Percentiles rank a stretch among this genome's conserved stretches.
phyloP scores from a whole-genome alignment of 495 filamentous ascomycete genomes.

The Xylaria telfairii region DNA sequence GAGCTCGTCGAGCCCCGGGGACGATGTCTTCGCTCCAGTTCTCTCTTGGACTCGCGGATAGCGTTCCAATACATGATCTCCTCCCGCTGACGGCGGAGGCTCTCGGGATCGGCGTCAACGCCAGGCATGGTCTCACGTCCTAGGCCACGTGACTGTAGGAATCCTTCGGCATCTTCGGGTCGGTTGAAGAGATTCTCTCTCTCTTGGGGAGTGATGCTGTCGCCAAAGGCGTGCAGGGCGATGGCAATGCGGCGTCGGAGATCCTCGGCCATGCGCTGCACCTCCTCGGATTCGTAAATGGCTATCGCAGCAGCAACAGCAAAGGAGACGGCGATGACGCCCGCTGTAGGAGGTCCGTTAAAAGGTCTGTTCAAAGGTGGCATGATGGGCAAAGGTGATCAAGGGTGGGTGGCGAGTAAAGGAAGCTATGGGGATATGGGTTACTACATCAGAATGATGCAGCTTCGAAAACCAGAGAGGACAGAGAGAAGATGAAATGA shows the following conservation, averaged over 20 bases:
- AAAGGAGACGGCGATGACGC: slow-evolving; percentile 77
- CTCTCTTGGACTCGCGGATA: slow-evolving; percentile 44
- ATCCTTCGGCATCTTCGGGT: slow-evolving; percentile 64
- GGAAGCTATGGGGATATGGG: background rate
- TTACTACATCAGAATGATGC: background rate
- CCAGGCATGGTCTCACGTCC: slow-evolving; percentile 59
- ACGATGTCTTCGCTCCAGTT: slow-evolving; percentile 34
- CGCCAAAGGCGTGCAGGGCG: slow-evolving; percentile 77
- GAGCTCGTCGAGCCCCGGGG: slow-evolving; percentile 33
- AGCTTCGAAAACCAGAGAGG: background rate
- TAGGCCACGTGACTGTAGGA: slow-evolving; percentile 50
- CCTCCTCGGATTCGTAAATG: slow-evolving; percentile 82
- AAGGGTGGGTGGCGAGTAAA: background rate
- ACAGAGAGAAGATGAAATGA: background rate
- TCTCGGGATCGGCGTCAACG: slow-evolving; percentile 72
- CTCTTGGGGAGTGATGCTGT: slow-evolving; percentile 71
- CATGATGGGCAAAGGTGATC: slow-evolving; percentile 44
- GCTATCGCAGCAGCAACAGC: slow-evolving; percentile 83
- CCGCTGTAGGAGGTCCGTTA: slow-evolving; percentile 61
- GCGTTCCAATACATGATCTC: slow-evolving; percentile 76
- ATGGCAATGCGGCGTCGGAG: slow-evolving; percentile 79
- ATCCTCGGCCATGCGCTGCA: slow-evolving; percentile 75
- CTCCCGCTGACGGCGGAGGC: slow-evolving; percentile 68
- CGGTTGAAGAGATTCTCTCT: slow-evolving; percentile 59
- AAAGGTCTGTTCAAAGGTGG: slow-evolving; percentile 34